A percentile compares a stretch with the other conserved stretches of the same genome.
phyloP scores from a whole-genome alignment of 179 eudicot genomes.

The Amaranthus tricolor region DNA sequence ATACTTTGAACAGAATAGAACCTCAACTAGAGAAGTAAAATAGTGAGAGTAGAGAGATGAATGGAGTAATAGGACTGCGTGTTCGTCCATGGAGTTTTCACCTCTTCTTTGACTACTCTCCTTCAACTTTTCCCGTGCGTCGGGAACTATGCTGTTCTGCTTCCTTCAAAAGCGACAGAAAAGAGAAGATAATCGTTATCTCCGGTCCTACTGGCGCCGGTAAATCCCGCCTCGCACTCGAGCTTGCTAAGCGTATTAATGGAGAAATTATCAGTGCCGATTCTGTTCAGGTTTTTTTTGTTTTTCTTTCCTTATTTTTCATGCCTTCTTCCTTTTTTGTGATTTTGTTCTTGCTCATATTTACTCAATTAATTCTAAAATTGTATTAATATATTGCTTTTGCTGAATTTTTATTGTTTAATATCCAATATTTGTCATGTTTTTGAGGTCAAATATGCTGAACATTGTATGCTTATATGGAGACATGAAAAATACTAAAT shows the following conservation, averaged over 20 bases:
- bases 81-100: conserved; percentile 29
- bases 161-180: conserved; percentile 14
- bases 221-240: conserved; percentile 74
- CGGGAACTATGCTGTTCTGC: background rate
- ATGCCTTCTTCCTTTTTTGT: background rate
- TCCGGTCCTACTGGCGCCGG: conserved; percentile 98
- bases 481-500: too few relatives aligned
- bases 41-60: conserved; percentile 10
- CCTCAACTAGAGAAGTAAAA: too few relatives aligned
- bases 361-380: background rate
- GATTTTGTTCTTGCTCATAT: background rate
- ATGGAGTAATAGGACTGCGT: conserved; percentile 16
- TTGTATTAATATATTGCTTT: background rate
- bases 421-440: too few relatives aligned
- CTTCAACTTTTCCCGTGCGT: conserved; percentile 6
- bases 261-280: conserved; percentile 96
- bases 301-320: background rate
- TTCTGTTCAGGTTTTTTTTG: conserved; percentile 71
- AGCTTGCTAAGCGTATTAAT: conserved; percentile 80
- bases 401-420: too few relatives aligned
- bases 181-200: conserved; percentile 72
- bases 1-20: too few relatives aligned
- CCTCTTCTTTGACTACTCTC: conserved; percentile 5
- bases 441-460: too few relatives aligned
- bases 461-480: too few relatives aligned